Percentiles rank a stretch among this genome's conserved stretches.
Conservation (phyloP, 768 basidiomycete genomes). For the Boletales sp. region DNA sequence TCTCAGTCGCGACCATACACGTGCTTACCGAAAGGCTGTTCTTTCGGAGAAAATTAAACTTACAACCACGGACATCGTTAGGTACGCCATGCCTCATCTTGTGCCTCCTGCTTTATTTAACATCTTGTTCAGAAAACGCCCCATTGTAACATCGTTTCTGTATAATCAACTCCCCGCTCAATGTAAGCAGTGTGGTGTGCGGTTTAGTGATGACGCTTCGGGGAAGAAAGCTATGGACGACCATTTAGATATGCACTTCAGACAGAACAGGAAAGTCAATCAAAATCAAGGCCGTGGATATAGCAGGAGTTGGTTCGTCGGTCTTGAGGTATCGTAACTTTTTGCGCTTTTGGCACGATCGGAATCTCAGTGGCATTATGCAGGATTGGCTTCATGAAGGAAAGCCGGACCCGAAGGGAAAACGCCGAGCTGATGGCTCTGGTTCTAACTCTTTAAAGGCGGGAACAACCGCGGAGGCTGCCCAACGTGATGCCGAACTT, state of each 20-base stretch:
- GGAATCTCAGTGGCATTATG: conserved; percentile 9
- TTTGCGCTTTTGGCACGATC: not conserved
- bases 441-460: conserved; percentile 53
- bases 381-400: conserved; percentile 89
- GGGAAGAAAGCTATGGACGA: conserved; percentile 80
- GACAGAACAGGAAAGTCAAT: conserved; percentile 81
- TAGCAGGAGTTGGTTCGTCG: conserved; percentile 86
- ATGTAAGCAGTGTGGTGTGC: conserved; percentile 92
- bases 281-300: conserved; percentile 81
- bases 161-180: conserved; percentile 74
- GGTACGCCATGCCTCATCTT: conserved; percentile 41
- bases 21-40: conserved; percentile 58
- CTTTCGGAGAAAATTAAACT: conserved; percentile 59
- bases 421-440: conserved; percentile 55
- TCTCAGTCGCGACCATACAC: conserved; percentile 45
- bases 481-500: conserved; percentile 73
- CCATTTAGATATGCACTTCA: conserved; percentile 96
- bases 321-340: conserved; percentile 61
- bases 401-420: conserved; percentile 59
- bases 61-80: conserved; percentile 64
- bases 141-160: conserved; percentile 60
- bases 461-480: conserved; percentile 57
- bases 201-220: conserved; percentile 68
- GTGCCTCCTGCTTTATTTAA: not conserved
- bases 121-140: conserved; percentile 39